Evolutionary conservation across 176 grass and related monocot species (phyloP), one percentile per base, ranked within the genome.

Genomic region (Puccinellia tenuiflora): DNA sequence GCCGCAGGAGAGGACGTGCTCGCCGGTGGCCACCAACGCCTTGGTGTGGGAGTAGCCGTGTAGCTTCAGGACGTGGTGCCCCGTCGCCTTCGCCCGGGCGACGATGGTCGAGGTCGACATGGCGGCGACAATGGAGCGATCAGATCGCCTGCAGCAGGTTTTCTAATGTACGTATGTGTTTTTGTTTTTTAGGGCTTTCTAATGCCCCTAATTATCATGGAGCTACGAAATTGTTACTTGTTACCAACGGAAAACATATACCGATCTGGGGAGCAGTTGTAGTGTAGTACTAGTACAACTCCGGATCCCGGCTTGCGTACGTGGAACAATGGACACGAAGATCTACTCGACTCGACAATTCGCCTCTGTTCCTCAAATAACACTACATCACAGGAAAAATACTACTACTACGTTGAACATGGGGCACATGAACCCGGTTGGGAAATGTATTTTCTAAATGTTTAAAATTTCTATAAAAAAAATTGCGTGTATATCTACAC

Each of bases 41-140:
- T 65, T 79, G 2, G 10, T 79, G 24, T 8, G 56, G 2, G 76
- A 45, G 55, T 79, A 79, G 10, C 59, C 34, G 9, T 65, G 9
- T 40, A 79, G 65, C 29, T 64, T 79, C 4, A 79, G 40, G 18
- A 79, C 18, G 24, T 79, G 77, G 12, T 79, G 40, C 39, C 39
- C 77, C 25, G 5, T 46, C 5, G 26, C 17, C 75, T 78, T 28
- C 57, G 24, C 2, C 17, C 6, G 24, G 18, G 39, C 39, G 1
- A 64, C 26, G 57, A 79, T 64, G 77, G 77, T 79, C 18, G 59
- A 79, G 39, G 52, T 77, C 51, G 33, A 57, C 74, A 77, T 77
- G 51, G 29, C 51, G 20, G 74, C 47, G n/a, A 25, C 67, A 21
- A 51, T 51, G 70, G 16, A 74, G 45, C 4, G 37, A 15, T 15